Evolutionary conservation across 768 basidiomycete species (phyloP), one percentile per base, ranked within the genome.

Genomic region (Postia placenta): DNA sequence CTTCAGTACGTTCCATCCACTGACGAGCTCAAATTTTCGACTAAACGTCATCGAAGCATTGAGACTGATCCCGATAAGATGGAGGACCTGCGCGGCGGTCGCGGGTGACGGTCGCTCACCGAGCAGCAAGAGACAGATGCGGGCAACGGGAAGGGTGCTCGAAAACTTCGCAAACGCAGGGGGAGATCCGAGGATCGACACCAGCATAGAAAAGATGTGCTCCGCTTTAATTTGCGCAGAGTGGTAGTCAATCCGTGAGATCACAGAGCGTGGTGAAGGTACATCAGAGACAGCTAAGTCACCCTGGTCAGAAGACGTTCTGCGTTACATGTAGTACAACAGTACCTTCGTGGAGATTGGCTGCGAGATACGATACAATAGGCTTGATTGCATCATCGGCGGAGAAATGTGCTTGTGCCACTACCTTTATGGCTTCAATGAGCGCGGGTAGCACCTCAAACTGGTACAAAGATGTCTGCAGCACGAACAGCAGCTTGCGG

Each of bases 301-400:
- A 11, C 22, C 17, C 42, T 50, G 36, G 44, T 38, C 5, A 39
- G 12, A 6, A 33, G n/a, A n/a, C n/a, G n/a, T n/a, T n/a, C n/a
- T n/a, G n/a, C n/a, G n/a, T n/a, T n/a, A n/a, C n/a, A n/a, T n/a
- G n/a, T n/a, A 50, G 11, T 3, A 4, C 22, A 33, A 45, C 41
- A 19, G 30, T 15, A 24, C 88, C 73, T 61, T 78, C 76, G 52
- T 85, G 79, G 11, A 93, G 64, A 60, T 87, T 86, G 0, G 91
- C 87, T 1, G 90, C 87, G 6, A 95, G 69, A 62, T 89, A 95
- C 0, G 91, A 85, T 3, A 92, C 80, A 1, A 93, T 66, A 0
- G 94, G 92, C 60, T 92, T 95, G 58, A 95, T 85, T 0, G 76
- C 72, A 42, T 85, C 83, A 23, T 87, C 85, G 35, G 79, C 75